These are phyloP conservation scores for Penicillium pulvis DNA, from an alignment of 495 filamentous ascomycete species.

Conservation along the genomic window DNA sequence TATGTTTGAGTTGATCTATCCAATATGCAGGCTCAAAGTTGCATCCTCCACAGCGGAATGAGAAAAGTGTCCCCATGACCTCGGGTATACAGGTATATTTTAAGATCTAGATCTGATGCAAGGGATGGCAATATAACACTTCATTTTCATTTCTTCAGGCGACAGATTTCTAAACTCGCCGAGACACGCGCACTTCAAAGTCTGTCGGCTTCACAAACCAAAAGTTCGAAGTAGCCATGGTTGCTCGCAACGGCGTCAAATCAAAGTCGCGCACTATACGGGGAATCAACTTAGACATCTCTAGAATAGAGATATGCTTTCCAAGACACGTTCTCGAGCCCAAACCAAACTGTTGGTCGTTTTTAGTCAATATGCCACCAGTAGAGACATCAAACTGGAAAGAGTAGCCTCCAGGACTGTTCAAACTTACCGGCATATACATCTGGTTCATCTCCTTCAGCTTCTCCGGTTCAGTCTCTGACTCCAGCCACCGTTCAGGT, in stretches of 20 bases:
- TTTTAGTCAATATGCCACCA: not conserved
- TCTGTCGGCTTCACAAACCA: constrained; percentile 54
- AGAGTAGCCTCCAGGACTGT: not conserved
- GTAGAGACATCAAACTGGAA: not conserved
- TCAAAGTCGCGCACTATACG: constrained; percentile 47
- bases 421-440: constrained; percentile 42
- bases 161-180: not conserved
- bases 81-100: not conserved
- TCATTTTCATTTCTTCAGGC: not conserved
- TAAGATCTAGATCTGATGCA: not conserved
- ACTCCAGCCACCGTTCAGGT: constrained; percentile 44
- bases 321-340: constrained; percentile 50
- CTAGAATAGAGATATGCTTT: constrained; percentile 49
- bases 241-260: constrained; percentile 30
- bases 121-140: not conserved
- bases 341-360: constrained; percentile 43
- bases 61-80: not conserved
- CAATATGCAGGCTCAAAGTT: not conserved
- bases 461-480: constrained; percentile 30
- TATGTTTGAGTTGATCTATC: not conserved
- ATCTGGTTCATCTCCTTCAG: constrained; percentile 45
- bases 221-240: constrained; percentile 43
- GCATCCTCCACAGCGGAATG: too few species aligned
- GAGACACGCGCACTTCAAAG: constrained; percentile 31
- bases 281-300: constrained; percentile 52